These are phyloP conservation scores for Geosmithia flava DNA, from an alignment of 2,329 filamentous ascomycete genomes.

Conservation along the genomic window DNA sequence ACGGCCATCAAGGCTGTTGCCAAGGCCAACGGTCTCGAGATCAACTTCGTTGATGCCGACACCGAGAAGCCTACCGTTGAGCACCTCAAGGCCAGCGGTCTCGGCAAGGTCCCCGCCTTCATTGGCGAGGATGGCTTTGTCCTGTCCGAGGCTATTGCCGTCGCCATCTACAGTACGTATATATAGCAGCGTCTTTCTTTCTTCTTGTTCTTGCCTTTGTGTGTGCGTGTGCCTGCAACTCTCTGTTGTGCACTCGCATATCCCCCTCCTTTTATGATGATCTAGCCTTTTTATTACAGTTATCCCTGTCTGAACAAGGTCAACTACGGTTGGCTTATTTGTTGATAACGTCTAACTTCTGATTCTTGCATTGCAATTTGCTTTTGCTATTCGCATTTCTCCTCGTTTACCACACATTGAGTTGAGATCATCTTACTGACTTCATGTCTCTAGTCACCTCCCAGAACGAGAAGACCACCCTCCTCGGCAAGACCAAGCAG, in stretches of 20 bases:
- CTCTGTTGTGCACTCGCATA: neutral
- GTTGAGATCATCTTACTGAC: neutral
- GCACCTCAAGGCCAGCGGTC: slow-evolving; percentile 75
- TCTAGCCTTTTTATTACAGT: slow-evolving; percentile 62
- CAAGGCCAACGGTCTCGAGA: slow-evolving; percentile 91
- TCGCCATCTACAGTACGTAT: slow-evolving; percentile 91
- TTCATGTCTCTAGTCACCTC: slow-evolving; percentile 60
- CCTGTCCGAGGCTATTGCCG: slow-evolving; percentile 83
- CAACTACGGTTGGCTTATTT: slow-evolving; percentile 31
- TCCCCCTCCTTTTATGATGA: slow-evolving; percentile 44
- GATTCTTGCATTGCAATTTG: slow-evolving; percentile 35
- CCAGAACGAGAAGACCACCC: slow-evolving; percentile 99
- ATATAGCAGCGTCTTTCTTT: slow-evolving; percentile 12
- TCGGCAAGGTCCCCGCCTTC: slow-evolving; percentile 89
- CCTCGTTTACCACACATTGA: neutral
- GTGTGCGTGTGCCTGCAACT: neutral
- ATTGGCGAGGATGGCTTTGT: slow-evolving; percentile 83
- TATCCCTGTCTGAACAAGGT: slow-evolving; percentile 86
- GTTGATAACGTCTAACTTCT: slow-evolving; percentile 90
- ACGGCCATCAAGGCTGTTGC: slow-evolving; percentile 83
- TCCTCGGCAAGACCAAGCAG: slow-evolving; percentile 99
- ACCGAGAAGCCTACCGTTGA: slow-evolving; percentile 55
- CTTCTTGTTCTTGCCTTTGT: slow-evolving; percentile 6
- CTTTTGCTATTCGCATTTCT: neutral
- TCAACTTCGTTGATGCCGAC: slow-evolving; percentile 70